Base-by-base conservation (phyloP, 2,329 filamentous ascomycete genomes). In the Penicillium corylophilum region DNA sequence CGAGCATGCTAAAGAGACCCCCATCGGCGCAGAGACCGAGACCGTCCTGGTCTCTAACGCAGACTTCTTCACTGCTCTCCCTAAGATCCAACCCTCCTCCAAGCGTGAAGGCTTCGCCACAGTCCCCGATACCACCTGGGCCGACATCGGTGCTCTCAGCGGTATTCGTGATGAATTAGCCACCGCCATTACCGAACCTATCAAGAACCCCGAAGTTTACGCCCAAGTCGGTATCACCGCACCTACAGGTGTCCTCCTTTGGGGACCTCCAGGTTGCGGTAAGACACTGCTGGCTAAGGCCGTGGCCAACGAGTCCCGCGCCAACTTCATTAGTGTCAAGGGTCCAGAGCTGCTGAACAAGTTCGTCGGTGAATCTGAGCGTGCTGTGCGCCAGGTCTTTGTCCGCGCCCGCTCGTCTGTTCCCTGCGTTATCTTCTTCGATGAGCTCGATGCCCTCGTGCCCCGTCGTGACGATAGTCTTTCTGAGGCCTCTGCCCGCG, bases 301-400 rank as follows among this genome's bases (percentile, higher is more conserved):
- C 3, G 91, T 96, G 4, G 94, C 94, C 49, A 95, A 95, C 70
- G 91, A 96, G 69, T 92, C 89, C 7, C 90, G 93, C 70, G 94
- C 94, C 43, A 97, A 96, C 72, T 99, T 99, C 77, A 99, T 99
- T 72, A 91, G 90, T 46, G 90, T 99, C 73, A 96, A 96, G 72
- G 94, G 94, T 0, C 94, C 94, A 0, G 94, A 99, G 70, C 79
- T 99, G 9, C 82, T 99, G 41, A 97, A 97, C 78, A 99, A 97
- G 73, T 99, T 93, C 69, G 92, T 99, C 9, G 94, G 94, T 60
- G 94, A 99, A 73, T 95, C 90, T 6, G 94, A 99, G 74, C 87
- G 93, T 10, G 90, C 92, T 0, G 88, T 99, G 1, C 86, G 94
- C 20, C 90, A 95, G 69, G 88, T 97, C 0, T 99, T 99, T 72